Evolutionary conservation across 441 rosid genomes (phyloP).

Genomic region (Arabidopsis lyrata): DNA sequence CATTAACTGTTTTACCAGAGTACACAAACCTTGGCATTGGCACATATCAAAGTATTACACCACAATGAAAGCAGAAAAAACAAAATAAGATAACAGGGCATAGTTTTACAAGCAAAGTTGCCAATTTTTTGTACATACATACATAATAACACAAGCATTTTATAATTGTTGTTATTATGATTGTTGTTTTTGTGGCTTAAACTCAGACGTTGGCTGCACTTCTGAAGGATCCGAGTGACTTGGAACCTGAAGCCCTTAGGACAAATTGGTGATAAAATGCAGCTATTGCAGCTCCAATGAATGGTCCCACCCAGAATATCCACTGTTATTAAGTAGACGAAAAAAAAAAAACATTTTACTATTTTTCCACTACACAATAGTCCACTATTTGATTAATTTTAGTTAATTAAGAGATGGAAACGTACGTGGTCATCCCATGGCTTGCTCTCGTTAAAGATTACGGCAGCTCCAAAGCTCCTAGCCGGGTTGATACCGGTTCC

Average conservation of each 20-base stretch:
- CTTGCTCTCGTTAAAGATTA: conserved; percentile 30
- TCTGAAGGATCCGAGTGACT: conserved; percentile 46
- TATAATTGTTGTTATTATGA: conserved; percentile 17
- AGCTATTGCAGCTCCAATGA: conserved; percentile 72
- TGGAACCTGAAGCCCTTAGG: conserved; percentile 52
- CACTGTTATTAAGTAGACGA: conserved; percentile 45
- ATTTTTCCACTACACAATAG: background rate
- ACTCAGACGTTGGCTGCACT: conserved; percentile 42
- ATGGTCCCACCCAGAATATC: conserved; percentile 79
- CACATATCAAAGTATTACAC: conserved; percentile 33
- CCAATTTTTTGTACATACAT: conserved; percentile 26
- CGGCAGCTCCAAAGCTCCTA: conserved; percentile 41
- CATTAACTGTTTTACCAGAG: conserved; percentile 28
- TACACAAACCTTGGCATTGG: conserved; percentile 31
- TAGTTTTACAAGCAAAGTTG: conserved; percentile 24
- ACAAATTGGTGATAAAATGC: conserved; percentile 61
- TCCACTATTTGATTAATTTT: background rate
- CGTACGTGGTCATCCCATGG: conserved; percentile 44
- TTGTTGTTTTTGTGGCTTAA: conserved; percentile 11
- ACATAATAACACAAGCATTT: conserved; percentile 34
- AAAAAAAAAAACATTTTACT: background rate
- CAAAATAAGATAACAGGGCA: conserved; percentile 15
- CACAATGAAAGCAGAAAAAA: conserved; percentile 12
- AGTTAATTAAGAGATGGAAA: background rate
- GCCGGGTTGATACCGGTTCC: conserved; percentile 40